These are phyloP conservation scores for Tephrocybe sp. DNA, from an alignment of 768 basidiomycete genomes.

Conservation along the genomic window DNA sequence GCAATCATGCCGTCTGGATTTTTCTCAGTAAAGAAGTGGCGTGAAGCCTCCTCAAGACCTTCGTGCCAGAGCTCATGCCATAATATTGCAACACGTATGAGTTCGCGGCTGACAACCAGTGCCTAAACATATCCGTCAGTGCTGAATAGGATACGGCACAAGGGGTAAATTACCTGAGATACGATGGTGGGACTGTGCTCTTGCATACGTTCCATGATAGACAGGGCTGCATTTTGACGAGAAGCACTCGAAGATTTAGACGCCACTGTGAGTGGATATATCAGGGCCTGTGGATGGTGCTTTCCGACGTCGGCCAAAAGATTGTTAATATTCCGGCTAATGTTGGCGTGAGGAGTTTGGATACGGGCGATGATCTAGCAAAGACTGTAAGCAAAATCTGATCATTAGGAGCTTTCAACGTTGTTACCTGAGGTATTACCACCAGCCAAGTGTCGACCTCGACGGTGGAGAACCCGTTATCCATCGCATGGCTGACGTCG, in stretches of 20 bases:
- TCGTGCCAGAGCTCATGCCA: conserved; percentile 99
- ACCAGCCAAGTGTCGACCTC: conserved; percentile 98
- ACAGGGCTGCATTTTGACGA: conserved; percentile 78
- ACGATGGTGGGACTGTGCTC: conserved; percentile 90
- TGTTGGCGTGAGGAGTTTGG: conserved; percentile 87
- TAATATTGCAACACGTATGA: conserved; percentile 95
- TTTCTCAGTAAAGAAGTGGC: conserved; percentile 94
- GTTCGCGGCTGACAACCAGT: conserved; percentile 84
- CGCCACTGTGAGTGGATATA: conserved; percentile 94
- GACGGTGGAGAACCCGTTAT: conserved; percentile 81
- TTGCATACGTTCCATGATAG: conserved; percentile 90
- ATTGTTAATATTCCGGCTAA: conserved; percentile 86
- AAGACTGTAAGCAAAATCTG: not conserved
- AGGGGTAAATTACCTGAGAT: conserved; percentile 58
- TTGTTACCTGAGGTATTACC: conserved; percentile 92
- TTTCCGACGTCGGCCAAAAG: conserved; percentile 91
- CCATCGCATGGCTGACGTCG: conserved; percentile 88
- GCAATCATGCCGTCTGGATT: conserved; percentile 98
- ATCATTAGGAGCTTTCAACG: not conserved
- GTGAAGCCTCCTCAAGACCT: conserved; percentile 95
- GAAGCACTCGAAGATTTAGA: conserved; percentile 89
- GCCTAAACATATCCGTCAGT: conserved; percentile 47
- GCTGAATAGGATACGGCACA: not conserved
- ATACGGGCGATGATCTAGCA: conserved; percentile 94
- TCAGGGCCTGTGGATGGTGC: conserved; percentile 95